Evolutionary conservation across 2,329 filamentous ascomycete genomes (phyloP), one percentile per base, ranked within the genome.

Genomic region (Juglanconis juglandina): DNA sequence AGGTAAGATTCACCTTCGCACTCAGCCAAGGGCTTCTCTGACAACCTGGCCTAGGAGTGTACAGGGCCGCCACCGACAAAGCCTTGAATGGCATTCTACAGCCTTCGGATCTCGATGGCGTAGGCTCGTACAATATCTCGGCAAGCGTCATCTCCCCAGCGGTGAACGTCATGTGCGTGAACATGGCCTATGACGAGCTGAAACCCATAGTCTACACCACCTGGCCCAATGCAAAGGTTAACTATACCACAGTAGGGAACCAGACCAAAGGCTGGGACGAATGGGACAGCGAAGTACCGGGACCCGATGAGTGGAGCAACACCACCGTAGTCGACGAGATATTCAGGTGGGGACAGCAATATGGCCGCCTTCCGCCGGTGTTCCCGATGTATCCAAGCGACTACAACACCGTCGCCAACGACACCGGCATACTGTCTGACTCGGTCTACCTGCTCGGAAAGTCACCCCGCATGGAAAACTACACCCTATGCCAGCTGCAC

Each of bases 141-240:
- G 91, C 90, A 0, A 86, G 88, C 0, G 87, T 92, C 0, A 84
- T 88, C 0, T 89, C 87, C 0, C 90, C 90, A 0, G 79, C 83
- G 0, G 73, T 93, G 49, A 91, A 93, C 64, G 87, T 91, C 0
- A 72, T 92, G 37, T 95, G 91, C 66, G 87, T 82, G 1, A 89
- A 89, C 47, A 78, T 92, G 77, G 79, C 79, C 0, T 60, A 70
- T 24, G 67, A 77, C 0, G 88, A 91, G 57, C 72, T 94, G 1
- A 71, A 68, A 0, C 89, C 89, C 0, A 72, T 93, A 1, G 76
- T 93, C 0, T 92, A 88, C 62, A 79, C 78, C 0, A 64, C 72
- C 2, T 92, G 87, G 87, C 81, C 84, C 0, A 59, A 79, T 34
- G 76, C 69, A 1, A 14, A 32, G n/a, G 79, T 69, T 17, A 77